phyloP scores from a whole-genome alignment of 2,329 filamentous ascomycete genomes.

The Lecanicillium sp. region DNA sequence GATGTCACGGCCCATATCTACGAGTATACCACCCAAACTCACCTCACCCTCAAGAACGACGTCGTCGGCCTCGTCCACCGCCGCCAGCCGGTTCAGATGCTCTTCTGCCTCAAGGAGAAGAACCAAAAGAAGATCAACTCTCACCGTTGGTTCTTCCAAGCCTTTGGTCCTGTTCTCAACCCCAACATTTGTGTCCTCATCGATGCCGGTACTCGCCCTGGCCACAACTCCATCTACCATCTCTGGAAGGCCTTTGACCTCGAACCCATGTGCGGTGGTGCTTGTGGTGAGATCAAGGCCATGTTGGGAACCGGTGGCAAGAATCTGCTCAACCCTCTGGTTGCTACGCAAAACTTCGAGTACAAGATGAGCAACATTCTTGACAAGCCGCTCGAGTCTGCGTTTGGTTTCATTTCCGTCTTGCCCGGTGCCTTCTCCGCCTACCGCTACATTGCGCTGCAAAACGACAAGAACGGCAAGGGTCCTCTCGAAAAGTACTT shows the following conservation, averaged over 20 bases:
- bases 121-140: conserved; percentile 99
- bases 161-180: conserved; percentile 85
- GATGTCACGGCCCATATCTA: conserved; percentile 97
- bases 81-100: conserved; percentile 86
- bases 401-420: conserved; percentile 96
- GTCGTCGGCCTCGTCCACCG: conserved; percentile 79
- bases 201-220: conserved; percentile 92
- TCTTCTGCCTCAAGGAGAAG: conserved; percentile 98
- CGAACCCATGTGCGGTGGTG: conserved; percentile 94
- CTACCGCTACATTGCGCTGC: conserved; percentile 87
- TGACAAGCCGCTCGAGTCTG: conserved; percentile 94
- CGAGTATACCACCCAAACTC: conserved; percentile 86
- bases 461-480: conserved; percentile 92
- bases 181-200: conserved; percentile 96
- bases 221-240: conserved; percentile 91
- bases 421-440: conserved; percentile 97
- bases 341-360: conserved; percentile 97
- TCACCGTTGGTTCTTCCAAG: conserved; percentile 98
- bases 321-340: conserved; percentile 85
- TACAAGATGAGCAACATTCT: conserved; percentile 99
- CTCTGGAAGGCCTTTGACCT: conserved; percentile 98
- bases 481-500: conserved; percentile 97
- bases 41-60: conserved; percentile 82
- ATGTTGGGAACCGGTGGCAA: conserved; percentile 83
- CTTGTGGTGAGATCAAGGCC: conserved; percentile 97